Evolutionary conservation across 139 green algal species (phyloP), one percentile per base, ranked within the genome.

Genomic region (Pycnococcus provasolii): DNA sequence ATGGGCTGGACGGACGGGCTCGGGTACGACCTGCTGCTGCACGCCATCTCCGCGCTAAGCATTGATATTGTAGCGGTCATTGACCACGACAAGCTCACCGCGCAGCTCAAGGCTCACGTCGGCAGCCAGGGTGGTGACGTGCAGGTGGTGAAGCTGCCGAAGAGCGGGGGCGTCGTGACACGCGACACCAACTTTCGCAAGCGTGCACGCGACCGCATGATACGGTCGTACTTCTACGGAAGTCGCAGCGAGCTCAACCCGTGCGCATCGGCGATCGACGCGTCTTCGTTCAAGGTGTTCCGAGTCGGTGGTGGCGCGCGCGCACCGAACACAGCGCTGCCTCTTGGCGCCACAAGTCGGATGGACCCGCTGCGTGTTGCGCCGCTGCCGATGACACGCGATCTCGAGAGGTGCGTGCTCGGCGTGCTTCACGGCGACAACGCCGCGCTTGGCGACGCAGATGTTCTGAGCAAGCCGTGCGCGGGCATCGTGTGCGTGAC

Each of bases 171-270:
- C 42, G 86, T 91, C 4, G 89, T 93, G 42, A 82, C 75, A 43
- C 80, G 89, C 5, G 67, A 71, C 26, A 53, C 58, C 0, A 70
- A 84, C 51, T 73, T 82, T 55, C 81, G 90, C 9, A 53, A 72
- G 43, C 1, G 15, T 7, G 73, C 83, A 2, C 77, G 90, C 42
- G 78, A 67, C 42, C 42, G 52, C n/a, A 75, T 83, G n/a, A 73
- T 94, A 39, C 73, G 76, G 11, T 86, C 92, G 47, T 96, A 96
- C 76, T 96, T 96, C 60, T 96, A 95, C 69, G 90, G 90, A 11
- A 11, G 26, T n/a, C 40, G 40, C 4, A 11, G 45, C 48, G 13
- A 55, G 50, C 50, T 55, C 50, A 55, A 55, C 50, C 26, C 26
- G 26, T 26, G 26, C 26, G 26, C 26, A 26, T 26, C 26, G 26